A percentile compares a stretch with the other conserved stretches of the same genome.
Conservation (phyloP, 768 basidiomycete genomes). For the Tricholoma flavovirens region DNA sequence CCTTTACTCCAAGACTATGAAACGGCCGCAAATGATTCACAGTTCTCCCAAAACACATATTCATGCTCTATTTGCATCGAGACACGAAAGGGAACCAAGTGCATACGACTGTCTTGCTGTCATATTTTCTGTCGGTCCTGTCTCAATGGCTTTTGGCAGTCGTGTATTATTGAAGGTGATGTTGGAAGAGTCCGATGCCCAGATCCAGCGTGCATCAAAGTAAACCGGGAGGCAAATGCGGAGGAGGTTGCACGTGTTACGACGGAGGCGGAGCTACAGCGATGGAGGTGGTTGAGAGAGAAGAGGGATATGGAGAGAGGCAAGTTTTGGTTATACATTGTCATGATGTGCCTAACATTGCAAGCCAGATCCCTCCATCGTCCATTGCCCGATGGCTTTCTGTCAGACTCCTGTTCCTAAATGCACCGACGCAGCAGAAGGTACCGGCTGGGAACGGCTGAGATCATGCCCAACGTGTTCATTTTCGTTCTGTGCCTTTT, state of each 20-base stretch:
- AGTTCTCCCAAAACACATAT: slow-evolving; percentile 63
- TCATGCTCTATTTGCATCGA: slow-evolving; percentile 74
- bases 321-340: slow-evolving; percentile 21
- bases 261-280: slow-evolving; percentile 51
- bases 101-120: slow-evolving; percentile 60
- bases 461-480: slow-evolving; percentile 65
- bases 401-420: slow-evolving; percentile 79
- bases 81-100: slow-evolving; percentile 68
- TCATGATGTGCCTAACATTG: neutral
- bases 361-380: slow-evolving; percentile 62
- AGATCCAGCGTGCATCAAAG: slow-evolving; percentile 73
- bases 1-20: slow-evolving; percentile 47
- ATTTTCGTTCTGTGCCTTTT: slow-evolving; percentile 82
- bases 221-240: slow-evolving; percentile 49
- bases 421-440: slow-evolving; percentile 44
- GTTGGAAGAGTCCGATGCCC: slow-evolving; percentile 75
- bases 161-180: slow-evolving; percentile 78
- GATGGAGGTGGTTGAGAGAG: slow-evolving; percentile 77
- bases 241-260: slow-evolving; percentile 73
- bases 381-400: slow-evolving; percentile 73
- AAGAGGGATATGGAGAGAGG: slow-evolving; percentile 72
- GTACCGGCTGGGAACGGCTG: slow-evolving; percentile 65
- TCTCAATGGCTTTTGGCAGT: slow-evolving; percentile 73
- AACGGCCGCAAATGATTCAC: slow-evolving; percentile 34
- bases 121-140: slow-evolving; percentile 87